Evolutionary conservation across 202 grass and related monocot species (phyloP).

Genomic region (Tripidium arundinaceum): DNA sequence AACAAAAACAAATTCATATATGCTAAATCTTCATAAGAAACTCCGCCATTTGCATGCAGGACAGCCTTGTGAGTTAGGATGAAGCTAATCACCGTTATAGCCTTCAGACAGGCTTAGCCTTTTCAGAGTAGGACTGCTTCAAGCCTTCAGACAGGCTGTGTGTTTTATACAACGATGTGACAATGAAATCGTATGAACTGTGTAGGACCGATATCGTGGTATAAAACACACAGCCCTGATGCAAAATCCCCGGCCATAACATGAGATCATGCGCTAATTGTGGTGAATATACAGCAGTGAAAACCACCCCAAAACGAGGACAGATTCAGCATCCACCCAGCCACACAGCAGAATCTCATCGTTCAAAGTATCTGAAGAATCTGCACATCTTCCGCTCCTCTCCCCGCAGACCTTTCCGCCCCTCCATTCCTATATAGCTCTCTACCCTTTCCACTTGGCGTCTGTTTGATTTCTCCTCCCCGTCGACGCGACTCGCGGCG

Average conservation of each 20-base stretch:
- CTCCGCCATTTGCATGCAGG: background rate
- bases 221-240: background rate
- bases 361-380: conserved; percentile 19
- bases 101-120: background rate
- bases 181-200: too few species aligned
- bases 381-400: conserved; percentile 3
- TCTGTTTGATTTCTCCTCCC: background rate
- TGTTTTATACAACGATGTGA: too few species aligned
- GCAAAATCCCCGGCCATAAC: background rate
- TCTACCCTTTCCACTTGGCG: background rate
- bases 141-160: too few species aligned
- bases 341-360: conserved; percentile 27
- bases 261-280: conserved; percentile 7
- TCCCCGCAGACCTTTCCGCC: conserved; percentile 25
- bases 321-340: conserved; percentile 34
- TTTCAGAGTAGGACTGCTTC: background rate
- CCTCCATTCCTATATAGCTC: background rate
- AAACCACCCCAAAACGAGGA: background rate
- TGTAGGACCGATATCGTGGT: too few species aligned
- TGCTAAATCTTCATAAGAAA: conserved; percentile 5
- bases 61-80: background rate
- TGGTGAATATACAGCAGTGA: background rate
- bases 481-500: background rate
- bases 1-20: background rate
- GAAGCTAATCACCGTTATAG: background rate